phyloP scores from a whole-genome alignment of 176 grass and related monocot species.

The Pontederia paniculata region DNA sequence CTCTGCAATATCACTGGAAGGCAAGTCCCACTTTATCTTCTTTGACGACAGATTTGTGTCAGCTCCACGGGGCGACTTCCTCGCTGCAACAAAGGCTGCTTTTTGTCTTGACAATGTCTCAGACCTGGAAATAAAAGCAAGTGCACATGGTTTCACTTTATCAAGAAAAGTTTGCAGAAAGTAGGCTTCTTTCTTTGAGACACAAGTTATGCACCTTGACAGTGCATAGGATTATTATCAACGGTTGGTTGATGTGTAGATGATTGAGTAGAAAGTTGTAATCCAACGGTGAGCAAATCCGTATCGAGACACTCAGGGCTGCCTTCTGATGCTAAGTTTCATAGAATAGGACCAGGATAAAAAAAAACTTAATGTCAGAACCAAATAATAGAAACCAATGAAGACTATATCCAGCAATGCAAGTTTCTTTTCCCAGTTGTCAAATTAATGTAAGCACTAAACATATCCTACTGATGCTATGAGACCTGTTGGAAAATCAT shows the following conservation, averaged over 20 bases:
- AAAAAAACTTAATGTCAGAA: no score
- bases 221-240: conserved; percentile 4
- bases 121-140: conserved; percentile 3
- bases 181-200: conserved; percentile 1
- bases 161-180: background rate
- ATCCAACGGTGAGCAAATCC: background rate
- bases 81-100: conserved; percentile 46
- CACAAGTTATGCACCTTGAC: background rate
- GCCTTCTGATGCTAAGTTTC: no score
- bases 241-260: background rate
- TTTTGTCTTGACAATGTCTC: conserved; percentile 21
- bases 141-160: background rate
- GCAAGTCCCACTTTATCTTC: conserved; percentile 28
- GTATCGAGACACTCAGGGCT: no score
- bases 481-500: no score
- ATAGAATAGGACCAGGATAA: no score
- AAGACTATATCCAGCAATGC: no score
- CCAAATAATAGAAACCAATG: no score
- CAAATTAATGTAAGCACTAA: no score
- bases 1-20: conserved; percentile 11
- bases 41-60: conserved; percentile 21
- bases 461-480: no score
- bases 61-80: conserved; percentile 16
- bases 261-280: background rate
- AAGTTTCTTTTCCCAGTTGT: no score